Conservation (phyloP, 2,329 filamentous ascomycete species). For the Penicillium sp. region DNA sequence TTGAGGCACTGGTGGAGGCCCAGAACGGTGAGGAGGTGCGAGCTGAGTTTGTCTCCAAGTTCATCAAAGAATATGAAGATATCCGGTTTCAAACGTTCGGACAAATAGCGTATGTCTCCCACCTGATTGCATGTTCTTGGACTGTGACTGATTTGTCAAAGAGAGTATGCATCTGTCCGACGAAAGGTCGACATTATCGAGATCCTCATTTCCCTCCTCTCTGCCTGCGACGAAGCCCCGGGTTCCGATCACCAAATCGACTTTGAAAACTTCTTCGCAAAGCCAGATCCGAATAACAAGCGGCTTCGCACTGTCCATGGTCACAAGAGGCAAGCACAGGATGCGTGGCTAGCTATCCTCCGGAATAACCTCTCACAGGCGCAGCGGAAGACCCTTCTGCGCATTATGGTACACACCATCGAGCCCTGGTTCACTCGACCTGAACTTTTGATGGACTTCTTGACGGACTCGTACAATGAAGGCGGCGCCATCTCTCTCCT, state of each 20-base stretch:
- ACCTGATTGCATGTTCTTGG: background rate
- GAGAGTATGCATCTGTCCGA: constrained; percentile 36
- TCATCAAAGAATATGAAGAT: constrained; percentile 78
- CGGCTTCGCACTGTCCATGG: constrained; percentile 67
- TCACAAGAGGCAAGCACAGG: constrained; percentile 79
- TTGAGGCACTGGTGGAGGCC: constrained; percentile 63
- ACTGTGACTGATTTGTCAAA: constrained; percentile 19
- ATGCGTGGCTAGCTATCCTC: constrained; percentile 82
- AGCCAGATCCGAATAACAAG: constrained; percentile 65
- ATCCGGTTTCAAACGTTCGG: constrained; percentile 80
- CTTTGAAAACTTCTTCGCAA: constrained; percentile 40
- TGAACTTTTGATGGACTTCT: constrained; percentile 90
- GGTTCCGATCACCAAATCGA: constrained; percentile 29
- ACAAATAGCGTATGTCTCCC: constrained; percentile 64
- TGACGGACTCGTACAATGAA: constrained; percentile 88
- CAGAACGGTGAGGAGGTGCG: constrained; percentile 61
- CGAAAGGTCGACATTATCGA: constrained; percentile 35
- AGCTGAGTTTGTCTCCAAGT: constrained; percentile 75
- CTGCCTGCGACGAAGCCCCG: constrained; percentile 68
- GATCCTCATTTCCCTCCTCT: constrained; percentile 41
- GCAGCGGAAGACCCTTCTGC: constrained; percentile 77
- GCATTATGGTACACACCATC: constrained; percentile 73
- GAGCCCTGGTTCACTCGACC: constrained; percentile 87
- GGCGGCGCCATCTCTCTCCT: constrained; percentile 86
- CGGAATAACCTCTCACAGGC: constrained; percentile 64